These are phyloP conservation scores for Venturia pyrina DNA, from an alignment of 2,329 filamentous ascomycete species.

Conservation along the genomic window DNA sequence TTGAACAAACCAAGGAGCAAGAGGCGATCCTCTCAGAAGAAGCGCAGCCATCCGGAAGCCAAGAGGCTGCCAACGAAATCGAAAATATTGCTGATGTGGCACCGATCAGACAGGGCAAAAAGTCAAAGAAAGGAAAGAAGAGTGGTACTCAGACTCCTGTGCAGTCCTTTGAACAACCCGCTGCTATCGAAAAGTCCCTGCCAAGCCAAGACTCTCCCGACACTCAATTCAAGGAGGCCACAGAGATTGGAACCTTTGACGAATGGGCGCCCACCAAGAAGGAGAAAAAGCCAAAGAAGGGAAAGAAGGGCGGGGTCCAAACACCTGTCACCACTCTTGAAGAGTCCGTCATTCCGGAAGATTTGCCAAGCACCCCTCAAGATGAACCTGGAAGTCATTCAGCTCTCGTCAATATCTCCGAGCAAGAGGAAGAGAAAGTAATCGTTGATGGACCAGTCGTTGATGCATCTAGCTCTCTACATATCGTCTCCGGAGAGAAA, in stretches of 20 bases:
- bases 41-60: too few species aligned
- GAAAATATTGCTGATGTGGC: too few species aligned
- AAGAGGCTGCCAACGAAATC: too few species aligned
- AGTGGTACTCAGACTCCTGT: too few species aligned
- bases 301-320: not conserved
- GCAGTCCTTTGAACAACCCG: too few species aligned
- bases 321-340: not conserved
- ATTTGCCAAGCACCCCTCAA: not conserved
- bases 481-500: not conserved
- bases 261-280: conserved; percentile 8
- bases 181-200: not conserved
- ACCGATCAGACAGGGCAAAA: too few species aligned
- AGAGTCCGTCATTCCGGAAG: not conserved
- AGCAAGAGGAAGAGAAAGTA: not conserved
- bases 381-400: not conserved
- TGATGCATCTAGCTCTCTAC: not conserved
- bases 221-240: not conserved
- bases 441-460: not conserved
- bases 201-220: not conserved
- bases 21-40: too few species aligned
- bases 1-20: too few species aligned
- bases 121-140: too few species aligned
- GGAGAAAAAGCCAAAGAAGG: conserved; percentile 8
- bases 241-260: not conserved
- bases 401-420: not conserved